phyloP scores from a whole-genome alignment of 192 early-diverging fungal genomes.

The Piromyces finnis region DNA sequence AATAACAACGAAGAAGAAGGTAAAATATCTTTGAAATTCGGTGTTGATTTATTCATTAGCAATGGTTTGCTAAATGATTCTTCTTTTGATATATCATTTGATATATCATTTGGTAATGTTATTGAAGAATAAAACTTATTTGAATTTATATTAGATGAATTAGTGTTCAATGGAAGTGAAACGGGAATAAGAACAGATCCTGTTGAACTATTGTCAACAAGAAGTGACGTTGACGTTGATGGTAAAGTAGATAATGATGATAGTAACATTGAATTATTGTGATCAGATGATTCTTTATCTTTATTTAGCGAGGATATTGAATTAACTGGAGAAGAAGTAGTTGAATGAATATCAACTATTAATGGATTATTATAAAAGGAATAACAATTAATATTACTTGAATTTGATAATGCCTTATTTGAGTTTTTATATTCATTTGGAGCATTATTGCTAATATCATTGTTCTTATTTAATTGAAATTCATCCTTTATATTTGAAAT shows the following conservation, averaged over 20 bases:
- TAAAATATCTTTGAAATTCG: too few relatives aligned
- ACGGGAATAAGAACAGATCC: too few relatives aligned
- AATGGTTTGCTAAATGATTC: too few relatives aligned
- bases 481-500: too few relatives aligned
- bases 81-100: neutral
- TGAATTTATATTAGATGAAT: too few relatives aligned
- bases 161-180: too few relatives aligned
- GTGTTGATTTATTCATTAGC: neutral
- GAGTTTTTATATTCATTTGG: neutral
- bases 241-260: too few relatives aligned
- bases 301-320: neutral
- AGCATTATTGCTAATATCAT: neutral
- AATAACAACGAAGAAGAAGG: too few relatives aligned
- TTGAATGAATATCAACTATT: neutral
- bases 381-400: neutral
- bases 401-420: neutral
- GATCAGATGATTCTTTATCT: neutral
- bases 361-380: neutral
- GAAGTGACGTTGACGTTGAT: too few relatives aligned
- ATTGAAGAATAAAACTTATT: neutral
- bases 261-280: too few relatives aligned
- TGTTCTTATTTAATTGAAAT: neutral
- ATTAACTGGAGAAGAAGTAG: neutral
- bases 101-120: neutral
- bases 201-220: too few relatives aligned